These are phyloP conservation scores for Dioscorea cayenensis DNA, from an alignment of 116 monocot genomes.

Conservation along the genomic window DNA sequence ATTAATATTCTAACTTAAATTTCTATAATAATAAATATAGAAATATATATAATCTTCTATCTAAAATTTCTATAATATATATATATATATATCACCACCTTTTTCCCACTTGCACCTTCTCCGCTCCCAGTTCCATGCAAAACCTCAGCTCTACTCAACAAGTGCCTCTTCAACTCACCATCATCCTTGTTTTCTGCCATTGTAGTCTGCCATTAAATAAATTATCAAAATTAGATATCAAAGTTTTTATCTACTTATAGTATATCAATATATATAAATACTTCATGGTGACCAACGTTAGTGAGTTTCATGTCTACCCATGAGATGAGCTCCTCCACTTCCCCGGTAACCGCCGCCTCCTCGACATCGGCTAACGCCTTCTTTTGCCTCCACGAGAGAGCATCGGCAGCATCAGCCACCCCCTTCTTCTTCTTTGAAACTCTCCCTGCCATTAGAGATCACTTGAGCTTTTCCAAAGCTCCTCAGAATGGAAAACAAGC, in stretches of 20 bases:
- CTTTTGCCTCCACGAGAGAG: conserved; percentile 1
- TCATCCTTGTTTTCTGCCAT: neutral
- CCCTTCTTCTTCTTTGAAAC: neutral
- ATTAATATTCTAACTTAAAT: neutral
- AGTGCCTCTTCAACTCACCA: neutral
- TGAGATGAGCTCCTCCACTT: conserved; percentile 1
- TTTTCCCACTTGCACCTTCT: neutral
- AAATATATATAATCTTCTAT: too few species aligned
- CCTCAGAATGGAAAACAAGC: neutral
- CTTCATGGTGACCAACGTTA: neutral
- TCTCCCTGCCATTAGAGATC: neutral
- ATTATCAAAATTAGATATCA: neutral
- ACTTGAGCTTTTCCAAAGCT: neutral
- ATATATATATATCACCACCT: neutral
- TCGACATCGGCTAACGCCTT: neutral
- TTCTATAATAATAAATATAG: too few species aligned
- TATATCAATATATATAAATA: too few species aligned
- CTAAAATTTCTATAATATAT: neutral
- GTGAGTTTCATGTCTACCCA: neutral
- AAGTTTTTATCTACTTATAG: too few species aligned
- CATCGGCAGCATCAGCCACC: neutral
- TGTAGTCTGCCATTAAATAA: neutral
- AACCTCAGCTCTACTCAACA: neutral
- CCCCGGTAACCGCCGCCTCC: neutral
- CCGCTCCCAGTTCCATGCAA: neutral